Evolutionary conservation across 768 basidiomycete genomes (phyloP).

Genomic region (Paxillus involutus): DNA sequence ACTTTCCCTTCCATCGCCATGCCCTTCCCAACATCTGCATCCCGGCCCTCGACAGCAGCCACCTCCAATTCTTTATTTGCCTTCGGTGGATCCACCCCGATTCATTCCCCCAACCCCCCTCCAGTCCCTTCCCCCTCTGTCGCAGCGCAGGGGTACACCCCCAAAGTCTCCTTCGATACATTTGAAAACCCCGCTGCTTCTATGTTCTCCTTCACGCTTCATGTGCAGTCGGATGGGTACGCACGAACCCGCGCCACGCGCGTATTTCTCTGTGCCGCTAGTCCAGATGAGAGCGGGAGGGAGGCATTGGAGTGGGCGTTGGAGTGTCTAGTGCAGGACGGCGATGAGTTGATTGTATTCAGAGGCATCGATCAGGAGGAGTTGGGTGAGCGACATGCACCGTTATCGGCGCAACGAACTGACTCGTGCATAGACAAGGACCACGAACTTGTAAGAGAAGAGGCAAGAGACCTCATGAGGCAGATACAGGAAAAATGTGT

Average conservation of each 20-base stretch:
- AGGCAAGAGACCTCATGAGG: slow-evolving; percentile 81
- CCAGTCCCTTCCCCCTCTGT: slow-evolving; percentile 16
- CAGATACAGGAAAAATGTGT: slow-evolving; percentile 78
- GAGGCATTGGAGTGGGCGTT: slow-evolving; percentile 94
- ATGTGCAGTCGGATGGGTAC: slow-evolving; percentile 84
- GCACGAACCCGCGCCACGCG: slow-evolving; percentile 72
- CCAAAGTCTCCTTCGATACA: slow-evolving; percentile 78
- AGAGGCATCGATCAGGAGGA: slow-evolving; percentile 89
- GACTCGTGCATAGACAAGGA: slow-evolving; percentile 56
- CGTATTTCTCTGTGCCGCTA: slow-evolving; percentile 87
- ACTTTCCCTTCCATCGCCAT: slow-evolving; percentile 22
- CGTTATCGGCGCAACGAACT: background rate
- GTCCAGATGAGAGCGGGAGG: slow-evolving; percentile 82
- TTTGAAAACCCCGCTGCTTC: slow-evolving; percentile 78
- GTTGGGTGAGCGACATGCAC: slow-evolving; percentile 49
- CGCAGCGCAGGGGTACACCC: slow-evolving; percentile 34
- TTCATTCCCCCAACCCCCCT: slow-evolving; percentile 16
- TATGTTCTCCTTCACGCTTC: slow-evolving; percentile 88
- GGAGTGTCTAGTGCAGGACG: slow-evolving; percentile 78
- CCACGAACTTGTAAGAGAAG: slow-evolving; percentile 75
- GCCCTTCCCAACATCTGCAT: slow-evolving; percentile 11
- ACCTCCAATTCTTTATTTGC: slow-evolving; percentile 20
- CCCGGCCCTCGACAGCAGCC: slow-evolving; percentile 13
- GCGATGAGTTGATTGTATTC: slow-evolving; percentile 91
- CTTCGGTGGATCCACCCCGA: slow-evolving; percentile 10